Base-by-base conservation (phyloP, 306 rosid species). In the Abrus precatorius region DNA sequence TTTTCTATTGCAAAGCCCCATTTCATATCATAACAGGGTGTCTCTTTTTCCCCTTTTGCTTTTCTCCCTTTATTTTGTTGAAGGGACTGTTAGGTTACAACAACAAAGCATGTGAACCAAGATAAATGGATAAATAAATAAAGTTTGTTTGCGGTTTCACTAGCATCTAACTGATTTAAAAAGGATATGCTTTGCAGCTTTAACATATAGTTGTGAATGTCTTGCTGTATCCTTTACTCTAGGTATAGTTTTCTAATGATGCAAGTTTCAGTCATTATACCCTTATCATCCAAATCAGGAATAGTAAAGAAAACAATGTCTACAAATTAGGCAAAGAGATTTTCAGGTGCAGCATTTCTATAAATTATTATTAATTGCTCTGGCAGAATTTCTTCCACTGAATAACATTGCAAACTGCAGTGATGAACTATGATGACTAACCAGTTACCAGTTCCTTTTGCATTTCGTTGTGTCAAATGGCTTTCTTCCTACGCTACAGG, bases 401-500 rank as follows among this genome's bases (percentile, higher is more conserved):
- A 50, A 67, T 75, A 71, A 67, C 41, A 49, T 76, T 63, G 68
- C 43, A 50, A 74, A 29, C 12, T 84, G 30, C 7, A 80, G 77
- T 77, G 66, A 9, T 72, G 44, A 80, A 72, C 61, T 68, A 76
- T 80, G 76, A 83, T 83, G 86, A 54, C 63, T 48, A 81, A 44
- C 38, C 36, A 20, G 13, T 81, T 40, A 28, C 29, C 69, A 50
- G 6, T 78, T 50, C 33, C 80, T 55, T 85, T 61, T 49, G 69
- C 32, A 59, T 74, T 76, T 43, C 66, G 69, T 76, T 71, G 53
- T 79, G 79, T 88, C n/a, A 63, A 52, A 49, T 85, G 65, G 57
- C 92, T 86, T 92, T 80, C 60, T 67, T 81, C 81, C 56, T 82
- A 92, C 91, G 94, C 89, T 67, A 82, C 81, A 45, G 12, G 80